Evolutionary conservation across 2,329 filamentous ascomycete genomes (phyloP).

Genomic region (Aureobasidium zeae): DNA sequence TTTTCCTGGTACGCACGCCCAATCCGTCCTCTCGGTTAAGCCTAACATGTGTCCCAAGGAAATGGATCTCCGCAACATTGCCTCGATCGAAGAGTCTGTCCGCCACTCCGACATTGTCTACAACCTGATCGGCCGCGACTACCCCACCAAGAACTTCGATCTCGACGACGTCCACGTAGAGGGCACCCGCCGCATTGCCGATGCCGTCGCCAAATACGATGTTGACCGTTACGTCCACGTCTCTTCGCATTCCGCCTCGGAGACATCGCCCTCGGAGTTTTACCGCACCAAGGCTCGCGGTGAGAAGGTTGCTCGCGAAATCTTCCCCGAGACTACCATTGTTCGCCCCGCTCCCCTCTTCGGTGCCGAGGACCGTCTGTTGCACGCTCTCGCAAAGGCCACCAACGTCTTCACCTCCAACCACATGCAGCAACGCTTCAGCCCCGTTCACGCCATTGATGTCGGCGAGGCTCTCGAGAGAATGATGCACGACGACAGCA

Average conservation of each 20-base stretch:
- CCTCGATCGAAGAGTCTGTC: slow-evolving; percentile 92
- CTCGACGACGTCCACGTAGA: slow-evolving; percentile 89
- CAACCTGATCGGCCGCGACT: slow-evolving; percentile 88
- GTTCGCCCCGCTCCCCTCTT: slow-evolving; percentile 90
- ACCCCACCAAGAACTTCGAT: slow-evolving; percentile 97
- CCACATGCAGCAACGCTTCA: slow-evolving; percentile 83
- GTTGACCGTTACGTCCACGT: slow-evolving; percentile 94
- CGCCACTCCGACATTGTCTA: slow-evolving; percentile 96
- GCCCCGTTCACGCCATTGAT: slow-evolving; percentile 88
- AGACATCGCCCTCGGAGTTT: slow-evolving; percentile 76
- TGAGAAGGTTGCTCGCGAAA: slow-evolving; percentile 73
- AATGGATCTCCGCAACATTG: slow-evolving; percentile 88
- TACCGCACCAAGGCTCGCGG: slow-evolving; percentile 81
- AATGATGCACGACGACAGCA: slow-evolving; percentile 86
- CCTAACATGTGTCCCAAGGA: slow-evolving; percentile 49
- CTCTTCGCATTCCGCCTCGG: slow-evolving; percentile 83
- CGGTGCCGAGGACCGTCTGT: slow-evolving; percentile 86
- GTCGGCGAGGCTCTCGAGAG: slow-evolving; percentile 79
- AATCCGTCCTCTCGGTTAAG: too few species aligned
- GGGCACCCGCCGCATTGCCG: slow-evolving; percentile 81
- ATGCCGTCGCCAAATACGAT: slow-evolving; percentile 95
- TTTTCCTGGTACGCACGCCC: slow-evolving; percentile 60
- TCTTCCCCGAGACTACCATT: slow-evolving; percentile 95
- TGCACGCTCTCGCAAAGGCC: slow-evolving; percentile 72
- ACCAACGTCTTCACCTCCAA: slow-evolving; percentile 84